Conservation (phyloP, 2,329 filamentous ascomycete genomes). For the Fonsecaea pedrosoi region DNA sequence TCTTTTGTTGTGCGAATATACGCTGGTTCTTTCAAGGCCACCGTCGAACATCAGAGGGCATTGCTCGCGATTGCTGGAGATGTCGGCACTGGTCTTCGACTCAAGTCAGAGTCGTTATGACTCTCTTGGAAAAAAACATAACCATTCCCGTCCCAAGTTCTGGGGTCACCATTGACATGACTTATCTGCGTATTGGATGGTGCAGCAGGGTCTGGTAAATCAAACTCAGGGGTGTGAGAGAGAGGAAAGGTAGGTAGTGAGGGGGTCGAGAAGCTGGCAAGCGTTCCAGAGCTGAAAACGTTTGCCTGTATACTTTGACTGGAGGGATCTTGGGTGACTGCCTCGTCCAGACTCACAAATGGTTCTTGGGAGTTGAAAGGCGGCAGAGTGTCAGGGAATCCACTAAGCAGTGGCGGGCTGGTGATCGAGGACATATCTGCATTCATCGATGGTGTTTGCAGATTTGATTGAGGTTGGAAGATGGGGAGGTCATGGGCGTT, state of each 20-base stretch:
- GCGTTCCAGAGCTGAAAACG: background rate
- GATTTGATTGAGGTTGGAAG: slow-evolving; percentile 5
- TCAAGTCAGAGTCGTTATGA: slow-evolving; percentile 2
- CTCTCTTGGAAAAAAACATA: background rate
- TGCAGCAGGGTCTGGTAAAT: background rate
- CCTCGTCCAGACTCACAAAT: slow-evolving; percentile 17
- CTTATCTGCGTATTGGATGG: slow-evolving; percentile 2
- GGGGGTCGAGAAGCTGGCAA: background rate
- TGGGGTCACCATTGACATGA: background rate
- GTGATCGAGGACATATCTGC: slow-evolving; percentile 7
- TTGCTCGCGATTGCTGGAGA: slow-evolving; percentile 10
- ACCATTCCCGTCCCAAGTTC: background rate
- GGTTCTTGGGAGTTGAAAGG: slow-evolving; percentile 11
- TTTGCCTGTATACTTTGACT: slow-evolving; percentile 4
- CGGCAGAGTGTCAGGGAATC: slow-evolving; percentile 10
- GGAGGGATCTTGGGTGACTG: background rate
- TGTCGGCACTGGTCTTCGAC: background rate
- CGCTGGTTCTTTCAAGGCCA: background rate
- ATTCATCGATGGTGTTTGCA: slow-evolving; percentile 12
- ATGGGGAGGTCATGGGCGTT: slow-evolving; percentile 11
- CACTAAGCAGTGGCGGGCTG: background rate
- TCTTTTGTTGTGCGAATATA: background rate
- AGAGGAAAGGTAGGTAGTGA: background rate
- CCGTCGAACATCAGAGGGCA: background rate
- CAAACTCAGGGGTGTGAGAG: background rate